These are phyloP conservation scores for Clathrus columnatus DNA, from an alignment of 768 basidiomycete genomes.

Conservation along the genomic window DNA sequence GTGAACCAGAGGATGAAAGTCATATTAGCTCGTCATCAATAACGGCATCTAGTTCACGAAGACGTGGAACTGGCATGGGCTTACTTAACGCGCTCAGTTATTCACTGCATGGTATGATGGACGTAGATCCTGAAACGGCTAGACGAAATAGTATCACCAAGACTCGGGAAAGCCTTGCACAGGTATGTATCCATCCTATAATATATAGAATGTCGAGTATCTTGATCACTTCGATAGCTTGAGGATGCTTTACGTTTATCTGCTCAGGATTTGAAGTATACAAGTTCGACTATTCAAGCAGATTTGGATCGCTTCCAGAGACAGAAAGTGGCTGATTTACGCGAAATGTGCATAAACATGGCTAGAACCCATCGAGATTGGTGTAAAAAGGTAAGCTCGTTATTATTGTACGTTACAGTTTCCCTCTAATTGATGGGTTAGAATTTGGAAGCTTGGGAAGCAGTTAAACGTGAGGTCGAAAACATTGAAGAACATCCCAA, in stretches of 20 bases:
- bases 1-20: conserved; percentile 38
- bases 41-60: conserved; percentile 48
- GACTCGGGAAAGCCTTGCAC: conserved; percentile 90
- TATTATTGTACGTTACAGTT: neutral
- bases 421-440: conserved; percentile 23
- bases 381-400: conserved; percentile 74
- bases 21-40: conserved; percentile 51
- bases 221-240: conserved; percentile 41
- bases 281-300: conserved; percentile 92
- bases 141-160: conserved; percentile 89
- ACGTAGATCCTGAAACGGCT: conserved; percentile 94
- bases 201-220: too few relatives aligned
- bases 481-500: conserved; percentile 91
- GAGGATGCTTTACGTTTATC: conserved; percentile 91
- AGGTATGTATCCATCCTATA: conserved; percentile 41
- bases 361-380: conserved; percentile 88
- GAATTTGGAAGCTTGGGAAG: conserved; percentile 98
- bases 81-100: conserved; percentile 87
- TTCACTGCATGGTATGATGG: conserved; percentile 97
- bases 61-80: conserved; percentile 71
- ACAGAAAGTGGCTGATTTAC: conserved; percentile 93
- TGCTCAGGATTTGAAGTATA: conserved; percentile 92
- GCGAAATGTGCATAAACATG: conserved; percentile 90
- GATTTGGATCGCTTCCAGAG: conserved; percentile 97
- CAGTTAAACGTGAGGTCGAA: conserved; percentile 84